These are phyloP conservation scores for Pestalotiopsis sp. DNA, from an alignment of 2,329 filamentous ascomycete genomes.

Conservation along the genomic window DNA sequence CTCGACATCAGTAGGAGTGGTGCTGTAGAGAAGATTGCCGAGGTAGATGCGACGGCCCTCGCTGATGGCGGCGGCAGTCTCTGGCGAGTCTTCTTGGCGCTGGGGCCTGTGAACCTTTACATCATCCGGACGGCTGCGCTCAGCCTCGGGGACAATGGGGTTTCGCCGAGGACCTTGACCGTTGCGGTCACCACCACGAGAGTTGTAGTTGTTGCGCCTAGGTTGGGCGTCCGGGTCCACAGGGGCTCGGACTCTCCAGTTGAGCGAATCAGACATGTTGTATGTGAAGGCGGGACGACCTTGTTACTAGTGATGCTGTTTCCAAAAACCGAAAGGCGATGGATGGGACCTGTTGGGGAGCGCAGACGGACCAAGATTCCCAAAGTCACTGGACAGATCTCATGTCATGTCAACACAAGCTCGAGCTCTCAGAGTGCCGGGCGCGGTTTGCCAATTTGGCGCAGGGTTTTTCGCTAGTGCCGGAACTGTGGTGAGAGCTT, in stretches of 20 bases:
- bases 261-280: conserved; percentile 4
- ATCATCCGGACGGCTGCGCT: conserved; percentile 6
- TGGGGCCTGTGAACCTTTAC: conserved; percentile 2
- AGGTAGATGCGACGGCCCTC: conserved; percentile 58
- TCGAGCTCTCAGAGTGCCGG: background rate
- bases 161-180: background rate
- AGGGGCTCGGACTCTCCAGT: conserved; percentile 3
- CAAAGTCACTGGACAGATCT: background rate
- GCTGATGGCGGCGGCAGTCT: conserved; percentile 22
- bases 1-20: conserved; percentile 39
- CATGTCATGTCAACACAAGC: background rate
- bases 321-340: background rate
- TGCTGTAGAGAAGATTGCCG: conserved; percentile 65
- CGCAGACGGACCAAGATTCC: background rate
- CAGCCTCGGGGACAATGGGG: background rate
- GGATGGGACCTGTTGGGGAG: background rate
- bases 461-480: conserved; percentile 8
- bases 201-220: background rate
- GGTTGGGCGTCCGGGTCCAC: background rate
- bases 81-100: background rate
- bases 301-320: background rate
- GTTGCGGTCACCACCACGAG: background rate
- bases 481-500: background rate
- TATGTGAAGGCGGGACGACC: background rate
- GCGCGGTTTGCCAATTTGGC: background rate